Evolutionary conservation across 495 filamentous ascomycete species (phyloP).

Genomic region (Daldinia grandis): DNA sequence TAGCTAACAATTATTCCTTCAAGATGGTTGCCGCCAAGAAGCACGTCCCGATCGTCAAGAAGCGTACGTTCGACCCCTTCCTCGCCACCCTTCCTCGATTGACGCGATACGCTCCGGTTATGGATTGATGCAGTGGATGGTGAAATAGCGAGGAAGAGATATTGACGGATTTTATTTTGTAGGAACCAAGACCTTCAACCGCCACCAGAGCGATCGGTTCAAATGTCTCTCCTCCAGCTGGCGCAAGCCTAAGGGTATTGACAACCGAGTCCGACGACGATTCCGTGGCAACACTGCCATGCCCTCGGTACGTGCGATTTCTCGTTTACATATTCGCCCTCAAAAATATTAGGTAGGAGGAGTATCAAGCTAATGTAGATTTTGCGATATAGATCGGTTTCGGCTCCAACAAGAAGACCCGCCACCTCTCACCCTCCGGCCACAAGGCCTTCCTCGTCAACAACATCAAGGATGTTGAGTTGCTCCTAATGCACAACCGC

Average conservation of each 20-base stretch:
- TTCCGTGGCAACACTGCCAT: constrained; percentile 88
- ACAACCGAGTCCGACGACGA: constrained; percentile 66
- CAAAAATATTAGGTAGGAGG: not conserved
- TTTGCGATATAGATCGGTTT: constrained; percentile 81
- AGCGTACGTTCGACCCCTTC: constrained; percentile 74
- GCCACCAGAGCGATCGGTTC: constrained; percentile 97
- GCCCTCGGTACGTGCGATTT: constrained; percentile 83
- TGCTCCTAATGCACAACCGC: constrained; percentile 99
- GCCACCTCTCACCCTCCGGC: constrained; percentile 97
- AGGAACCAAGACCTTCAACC: constrained; percentile 91
- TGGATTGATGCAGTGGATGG: constrained; percentile 17
- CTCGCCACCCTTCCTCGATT: constrained; percentile 7
- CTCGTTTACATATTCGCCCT: not conserved
- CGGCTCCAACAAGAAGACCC: constrained; percentile 98
- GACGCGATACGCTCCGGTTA: not conserved
- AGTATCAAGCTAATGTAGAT: constrained; percentile 12
- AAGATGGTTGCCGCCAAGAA: constrained; percentile 99
- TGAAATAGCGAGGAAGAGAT: constrained; percentile 32
- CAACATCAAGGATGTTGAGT: constrained; percentile 93
- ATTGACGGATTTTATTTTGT: constrained; percentile 49
- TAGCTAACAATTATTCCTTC: constrained; percentile 44
- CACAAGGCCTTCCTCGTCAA: constrained; percentile 99
- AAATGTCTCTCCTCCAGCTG: constrained; percentile 85
- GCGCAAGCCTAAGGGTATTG: constrained; percentile 99
- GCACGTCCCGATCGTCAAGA: constrained; percentile 99